Conservation (phyloP, 2,329 filamentous ascomycete genomes). For the Botrytis fragariae region DNA sequence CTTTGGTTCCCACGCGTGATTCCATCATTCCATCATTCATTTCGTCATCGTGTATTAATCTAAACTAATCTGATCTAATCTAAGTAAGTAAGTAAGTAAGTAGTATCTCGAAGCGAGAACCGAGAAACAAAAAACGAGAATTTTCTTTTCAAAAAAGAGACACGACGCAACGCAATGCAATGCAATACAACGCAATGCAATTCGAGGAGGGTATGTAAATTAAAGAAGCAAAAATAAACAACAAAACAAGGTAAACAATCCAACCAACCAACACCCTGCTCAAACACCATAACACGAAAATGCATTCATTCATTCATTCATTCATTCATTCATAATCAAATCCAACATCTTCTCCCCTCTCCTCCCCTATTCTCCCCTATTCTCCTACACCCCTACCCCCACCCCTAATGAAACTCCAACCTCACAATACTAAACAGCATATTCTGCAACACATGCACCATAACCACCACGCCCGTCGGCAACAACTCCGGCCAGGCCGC, state of each 20-base stretch:
- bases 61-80: neutral
- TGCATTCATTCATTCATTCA: neutral
- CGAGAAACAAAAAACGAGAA: neutral
- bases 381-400: neutral
- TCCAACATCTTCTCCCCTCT: neutral
- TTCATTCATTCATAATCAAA: neutral
- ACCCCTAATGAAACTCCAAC: slow-evolving; percentile 51
- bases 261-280: slow-evolving; percentile 8
- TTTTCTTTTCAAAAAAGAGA: neutral
- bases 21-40: neutral
- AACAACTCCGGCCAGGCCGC: slow-evolving; percentile 65
- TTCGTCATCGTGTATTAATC: neutral
- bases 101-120: neutral
- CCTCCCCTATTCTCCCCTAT: neutral
- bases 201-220: neutral
- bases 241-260: neutral
- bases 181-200: too few relatives aligned
- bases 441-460: slow-evolving; percentile 67
- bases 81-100: neutral
- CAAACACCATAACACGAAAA: neutral
- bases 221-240: neutral
- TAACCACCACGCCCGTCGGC: slow-evolving; percentile 63
- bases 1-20: too few relatives aligned
- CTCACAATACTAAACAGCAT: slow-evolving; percentile 70
- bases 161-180: neutral